Evolutionary conservation across 768 basidiomycete species (phyloP).

Genomic region (Amylocystis lapponica): DNA sequence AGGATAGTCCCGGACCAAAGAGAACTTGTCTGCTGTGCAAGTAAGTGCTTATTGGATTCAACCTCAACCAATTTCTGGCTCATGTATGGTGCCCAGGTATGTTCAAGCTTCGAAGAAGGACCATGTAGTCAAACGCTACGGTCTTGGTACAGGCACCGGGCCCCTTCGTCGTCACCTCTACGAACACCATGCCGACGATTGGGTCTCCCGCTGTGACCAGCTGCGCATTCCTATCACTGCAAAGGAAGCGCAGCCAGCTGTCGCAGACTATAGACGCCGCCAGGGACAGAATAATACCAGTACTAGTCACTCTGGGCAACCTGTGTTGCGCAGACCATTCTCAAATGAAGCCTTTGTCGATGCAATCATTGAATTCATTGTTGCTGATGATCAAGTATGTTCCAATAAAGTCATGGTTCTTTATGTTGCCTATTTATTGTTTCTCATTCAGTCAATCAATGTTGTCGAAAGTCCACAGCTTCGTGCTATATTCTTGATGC

Average conservation of each 20-base stretch:
- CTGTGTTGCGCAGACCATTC: conserved; percentile 1
- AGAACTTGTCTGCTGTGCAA: too few species aligned
- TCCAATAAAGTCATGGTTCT: not conserved
- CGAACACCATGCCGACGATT: conserved; percentile 14
- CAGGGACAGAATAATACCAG: not conserved
- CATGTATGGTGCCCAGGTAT: too few species aligned
- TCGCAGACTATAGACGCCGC: conserved; percentile 5
- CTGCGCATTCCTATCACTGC: conserved; percentile 18
- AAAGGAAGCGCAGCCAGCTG: conserved; percentile 7
- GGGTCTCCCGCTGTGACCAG: conserved; percentile 18
- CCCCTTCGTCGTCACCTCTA: conserved; percentile 2
- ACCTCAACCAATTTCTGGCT: too few species aligned
- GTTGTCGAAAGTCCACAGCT: conserved; percentile 23
- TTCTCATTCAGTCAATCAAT: conserved; percentile 22
- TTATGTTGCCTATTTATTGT: not conserved
- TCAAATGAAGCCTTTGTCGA: conserved; percentile 25
- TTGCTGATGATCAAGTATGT: conserved; percentile 22
- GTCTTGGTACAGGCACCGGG: not conserved
- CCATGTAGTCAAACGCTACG: not conserved
- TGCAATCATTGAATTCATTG: conserved; percentile 21
- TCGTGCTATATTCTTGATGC: conserved; percentile 21
- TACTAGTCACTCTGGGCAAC: not conserved
- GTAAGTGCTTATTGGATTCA: too few species aligned
- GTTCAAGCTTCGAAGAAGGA: too few species aligned
- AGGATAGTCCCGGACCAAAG: too few species aligned